Evolutionary conservation across 768 basidiomycete species (phyloP), one percentile per base, ranked within the genome.

Genomic region (Leucocoprinus sp.): DNA sequence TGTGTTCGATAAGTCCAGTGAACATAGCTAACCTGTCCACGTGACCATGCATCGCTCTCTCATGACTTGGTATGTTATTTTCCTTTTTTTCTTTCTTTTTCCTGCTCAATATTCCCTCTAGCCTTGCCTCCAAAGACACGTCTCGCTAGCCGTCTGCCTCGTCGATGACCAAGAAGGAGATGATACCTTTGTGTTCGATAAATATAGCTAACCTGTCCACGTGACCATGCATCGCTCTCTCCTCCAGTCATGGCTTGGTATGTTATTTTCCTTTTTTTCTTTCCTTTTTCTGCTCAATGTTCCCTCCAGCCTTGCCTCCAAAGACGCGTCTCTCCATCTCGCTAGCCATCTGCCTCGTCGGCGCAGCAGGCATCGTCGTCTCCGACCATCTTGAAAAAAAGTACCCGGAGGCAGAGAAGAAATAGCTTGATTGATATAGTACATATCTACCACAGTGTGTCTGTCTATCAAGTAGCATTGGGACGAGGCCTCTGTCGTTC

Each of bases 1-100:
- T 70, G 59, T 89, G 91, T 68, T 99, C 93, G 50, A 97, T 86
- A 93, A 93, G 57, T 44, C n/a, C n/a, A n/a, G n/a, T n/a, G n/a
- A n/a, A n/a, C n/a, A n/a, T n/a, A n/a, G n/a, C n/a, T n/a, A n/a
- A n/a, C n/a, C n/a, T n/a, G n/a, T n/a, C n/a, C n/a, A n/a, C n/a
- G n/a, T n/a, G n/a, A n/a, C n/a, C n/a, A n/a, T n/a, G n/a, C n/a
- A n/a, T n/a, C n/a, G n/a, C n/a, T n/a, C n/a, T n/a, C n/a, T n/a
- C n/a, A n/a, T n/a, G n/a, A n/a, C n/a, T n/a, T n/a, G n/a, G n/a
- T n/a, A n/a, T n/a, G n/a, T n/a, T n/a, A n/a, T n/a, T n/a, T n/a
- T n/a, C n/a, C n/a, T n/a, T n/a, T n/a, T n/a, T n/a, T n/a, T n/a
- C n/a, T n/a, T n/a, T n/a, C n/a, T n/a, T n/a, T n/a, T n/a, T n/a